These are phyloP conservation scores for Domatiomyces globalis DNA, from an alignment of 2,329 filamentous ascomycete genomes.

Conservation along the genomic window DNA sequence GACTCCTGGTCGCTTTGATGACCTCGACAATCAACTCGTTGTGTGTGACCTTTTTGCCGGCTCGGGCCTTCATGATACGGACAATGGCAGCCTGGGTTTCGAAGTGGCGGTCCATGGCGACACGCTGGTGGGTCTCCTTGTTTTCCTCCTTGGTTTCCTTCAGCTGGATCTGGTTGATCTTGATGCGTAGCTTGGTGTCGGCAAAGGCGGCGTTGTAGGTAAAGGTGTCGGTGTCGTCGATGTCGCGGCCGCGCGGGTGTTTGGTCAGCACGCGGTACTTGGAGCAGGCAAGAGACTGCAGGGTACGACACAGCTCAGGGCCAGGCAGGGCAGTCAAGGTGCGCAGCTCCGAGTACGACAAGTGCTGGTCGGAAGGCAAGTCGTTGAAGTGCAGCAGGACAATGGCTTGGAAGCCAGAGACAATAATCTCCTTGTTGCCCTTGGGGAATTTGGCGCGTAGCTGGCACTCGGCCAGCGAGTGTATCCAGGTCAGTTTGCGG, in stretches of 20 bases:
- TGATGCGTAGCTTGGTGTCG: constrained; percentile 76
- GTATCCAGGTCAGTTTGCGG: constrained; percentile 78
- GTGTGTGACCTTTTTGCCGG: constrained; percentile 62
- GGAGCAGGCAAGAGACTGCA: constrained; percentile 89
- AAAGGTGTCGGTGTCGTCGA: constrained; percentile 68
- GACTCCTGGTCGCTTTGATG: constrained; percentile 73
- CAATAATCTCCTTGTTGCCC: constrained; percentile 72
- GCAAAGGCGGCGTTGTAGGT: constrained; percentile 63
- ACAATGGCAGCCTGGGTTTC: constrained; percentile 97
- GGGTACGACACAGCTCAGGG: constrained; percentile 68
- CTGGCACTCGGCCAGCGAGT: constrained; percentile 79
- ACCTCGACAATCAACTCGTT: constrained; percentile 81
- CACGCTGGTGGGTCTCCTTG: constrained; percentile 79
- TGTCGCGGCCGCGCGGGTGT: constrained; percentile 69
- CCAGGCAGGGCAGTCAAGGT: constrained; percentile 60
- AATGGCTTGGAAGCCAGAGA: constrained; percentile 83
- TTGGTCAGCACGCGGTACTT: constrained; percentile 75
- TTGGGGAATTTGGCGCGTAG: constrained; percentile 67
- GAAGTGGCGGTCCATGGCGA: constrained; percentile 78
- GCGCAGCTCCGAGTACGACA: constrained; percentile 64
- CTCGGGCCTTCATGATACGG: constrained; percentile 81
- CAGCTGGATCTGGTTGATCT: constrained; percentile 97
- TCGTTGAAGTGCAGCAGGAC: constrained; percentile 84
- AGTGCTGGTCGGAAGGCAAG: constrained; percentile 43
- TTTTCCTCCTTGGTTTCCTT: constrained; percentile 95